Percentiles rank a stretch among this genome's conserved stretches.
These are phyloP conservation scores for Helianthus tuberosus DNA, from an alignment of 129 eudicot species.

Conservation along the genomic window DNA sequence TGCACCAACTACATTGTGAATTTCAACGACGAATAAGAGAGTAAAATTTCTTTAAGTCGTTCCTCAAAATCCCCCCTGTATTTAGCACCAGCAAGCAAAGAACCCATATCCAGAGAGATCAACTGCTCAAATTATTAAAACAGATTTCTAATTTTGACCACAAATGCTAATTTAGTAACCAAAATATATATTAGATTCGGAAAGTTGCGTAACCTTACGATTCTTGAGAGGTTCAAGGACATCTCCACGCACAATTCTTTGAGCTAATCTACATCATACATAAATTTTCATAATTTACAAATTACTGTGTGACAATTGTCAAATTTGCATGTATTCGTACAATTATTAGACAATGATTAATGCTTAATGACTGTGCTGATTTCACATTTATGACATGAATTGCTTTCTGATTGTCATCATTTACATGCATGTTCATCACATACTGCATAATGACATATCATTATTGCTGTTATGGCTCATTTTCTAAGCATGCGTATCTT, in stretches of 20 bases:
- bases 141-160: neutral
- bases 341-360: too few relatives aligned
- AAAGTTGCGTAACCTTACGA: slow-evolving; percentile 60
- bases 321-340: too few relatives aligned
- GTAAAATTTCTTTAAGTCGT: slow-evolving; percentile 89
- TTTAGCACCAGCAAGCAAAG: slow-evolving; percentile 97
- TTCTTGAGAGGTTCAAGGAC: slow-evolving; percentile 90
- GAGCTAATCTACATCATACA: slow-evolving; percentile 79
- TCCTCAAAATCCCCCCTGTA: slow-evolving; percentile 97
- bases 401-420: too few relatives aligned
- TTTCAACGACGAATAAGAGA: slow-evolving; percentile 95
- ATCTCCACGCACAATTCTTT: slow-evolving; percentile 91
- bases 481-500: too few relatives aligned
- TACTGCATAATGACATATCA: too few relatives aligned
- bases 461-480: too few relatives aligned
- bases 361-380: too few relatives aligned
- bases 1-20: slow-evolving; percentile 98
- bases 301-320: neutral
- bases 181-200: neutral
- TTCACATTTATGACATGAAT: too few relatives aligned
- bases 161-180: neutral
- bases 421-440: too few relatives aligned
- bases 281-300: neutral
- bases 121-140: slow-evolving; percentile 41
- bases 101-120: slow-evolving; percentile 95